Conservation (phyloP, 768 basidiomycete species). For the Tephrocybe sp. region DNA sequence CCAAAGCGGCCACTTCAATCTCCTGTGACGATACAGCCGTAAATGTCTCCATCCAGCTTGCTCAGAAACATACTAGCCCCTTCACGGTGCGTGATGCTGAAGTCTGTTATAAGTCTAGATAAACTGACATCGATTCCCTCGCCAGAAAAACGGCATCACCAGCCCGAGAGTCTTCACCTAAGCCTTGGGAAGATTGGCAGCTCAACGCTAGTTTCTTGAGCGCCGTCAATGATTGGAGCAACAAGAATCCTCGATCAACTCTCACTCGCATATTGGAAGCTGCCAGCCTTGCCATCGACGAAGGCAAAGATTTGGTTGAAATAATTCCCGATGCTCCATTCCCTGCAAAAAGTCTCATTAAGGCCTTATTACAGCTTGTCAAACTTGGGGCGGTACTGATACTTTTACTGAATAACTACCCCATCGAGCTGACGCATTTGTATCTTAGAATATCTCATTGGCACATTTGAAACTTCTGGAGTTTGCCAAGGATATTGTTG, state of each 20-base stretch:
- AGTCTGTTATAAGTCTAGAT: no score
- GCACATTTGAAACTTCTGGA: slow-evolving; percentile 7
- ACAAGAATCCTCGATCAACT: slow-evolving; percentile 9
- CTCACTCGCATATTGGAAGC: slow-evolving; percentile 6
- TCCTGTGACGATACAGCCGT: no score
- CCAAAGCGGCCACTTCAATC: no score
- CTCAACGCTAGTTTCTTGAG: slow-evolving; percentile 10
- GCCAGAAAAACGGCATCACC: no score
- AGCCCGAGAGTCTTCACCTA: no score
- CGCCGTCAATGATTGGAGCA: slow-evolving; percentile 7
- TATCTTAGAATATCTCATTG: neutral
- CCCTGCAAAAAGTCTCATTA: slow-evolving; percentile 13
- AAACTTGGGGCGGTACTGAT: slow-evolving; percentile 13
- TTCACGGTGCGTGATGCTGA: no score
- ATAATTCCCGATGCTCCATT: slow-evolving; percentile 11
- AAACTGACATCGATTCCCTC: no score
- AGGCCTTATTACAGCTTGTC: slow-evolving; percentile 4
- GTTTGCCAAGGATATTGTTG: slow-evolving; percentile 14
- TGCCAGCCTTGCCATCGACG: slow-evolving; percentile 8
- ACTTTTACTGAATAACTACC: neutral
- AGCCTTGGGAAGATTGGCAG: slow-evolving; percentile 7
- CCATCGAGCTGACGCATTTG: no score
- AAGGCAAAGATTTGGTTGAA: neutral
- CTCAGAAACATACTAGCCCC: no score
- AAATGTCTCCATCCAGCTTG: no score